phyloP scores from a whole-genome alignment of 345 rosid genomes.

The Ailanthus altissimus region DNA sequence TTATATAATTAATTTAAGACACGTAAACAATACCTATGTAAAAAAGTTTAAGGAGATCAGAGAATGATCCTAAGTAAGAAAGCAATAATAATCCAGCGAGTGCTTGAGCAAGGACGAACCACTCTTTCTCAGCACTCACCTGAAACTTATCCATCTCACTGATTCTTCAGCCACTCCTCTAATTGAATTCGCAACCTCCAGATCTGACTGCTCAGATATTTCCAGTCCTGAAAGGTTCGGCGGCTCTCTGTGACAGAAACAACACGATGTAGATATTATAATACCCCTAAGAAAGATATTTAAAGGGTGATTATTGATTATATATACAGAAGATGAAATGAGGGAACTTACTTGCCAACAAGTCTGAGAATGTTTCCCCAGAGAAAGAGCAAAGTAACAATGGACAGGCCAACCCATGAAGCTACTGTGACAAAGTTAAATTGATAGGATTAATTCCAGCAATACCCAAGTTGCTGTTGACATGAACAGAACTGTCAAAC shows the following conservation, averaged over 20 bases:
- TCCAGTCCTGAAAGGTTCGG: constrained; percentile 41
- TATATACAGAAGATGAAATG: neutral
- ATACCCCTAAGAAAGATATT: too few species aligned
- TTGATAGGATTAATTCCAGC: constrained; percentile 40
- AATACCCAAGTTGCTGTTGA: constrained; percentile 48
- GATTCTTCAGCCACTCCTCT: constrained; percentile 29
- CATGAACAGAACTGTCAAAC: constrained; percentile 30
- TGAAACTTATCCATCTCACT: constrained; percentile 43
- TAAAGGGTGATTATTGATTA: neutral
- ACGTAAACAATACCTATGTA: constrained; percentile 24
- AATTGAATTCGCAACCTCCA: constrained; percentile 31
- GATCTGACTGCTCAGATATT: constrained; percentile 35
- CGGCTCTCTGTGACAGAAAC: constrained; percentile 35
- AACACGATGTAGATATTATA: too few species aligned
- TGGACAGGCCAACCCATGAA: constrained; percentile 43
- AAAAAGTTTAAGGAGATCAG: constrained; percentile 35
- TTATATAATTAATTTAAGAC: too few species aligned
- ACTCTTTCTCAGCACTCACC: constrained; percentile 37
- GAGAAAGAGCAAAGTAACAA: constrained; percentile 38
- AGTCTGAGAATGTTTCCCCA: constrained; percentile 53
- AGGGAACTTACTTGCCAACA: constrained; percentile 45
- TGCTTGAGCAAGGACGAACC: constrained; percentile 35
- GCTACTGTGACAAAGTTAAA: constrained; percentile 44
- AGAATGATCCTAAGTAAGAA: constrained; percentile 32
- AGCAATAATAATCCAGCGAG: constrained; percentile 36